Conservation (phyloP, 352 stramenopile species). For the Phytopythium mirpurense region DNA sequence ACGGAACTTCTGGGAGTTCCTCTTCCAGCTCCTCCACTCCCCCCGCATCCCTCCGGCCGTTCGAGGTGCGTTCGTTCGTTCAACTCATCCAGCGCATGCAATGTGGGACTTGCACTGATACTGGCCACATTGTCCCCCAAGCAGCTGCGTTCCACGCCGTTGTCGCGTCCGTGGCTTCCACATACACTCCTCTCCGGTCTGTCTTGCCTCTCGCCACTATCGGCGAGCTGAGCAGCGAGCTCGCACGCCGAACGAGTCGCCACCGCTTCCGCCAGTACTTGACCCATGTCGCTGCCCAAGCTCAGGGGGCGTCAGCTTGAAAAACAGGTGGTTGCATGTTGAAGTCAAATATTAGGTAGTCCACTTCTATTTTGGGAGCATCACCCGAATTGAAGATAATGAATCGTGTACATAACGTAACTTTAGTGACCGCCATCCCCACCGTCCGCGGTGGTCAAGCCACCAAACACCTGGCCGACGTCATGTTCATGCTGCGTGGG, state of each 20-base stretch:
- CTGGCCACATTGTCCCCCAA: background rate
- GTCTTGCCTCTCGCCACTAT: constrained; percentile 25
- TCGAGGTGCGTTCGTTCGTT: constrained; percentile 19
- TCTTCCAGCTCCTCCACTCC: constrained; percentile 68
- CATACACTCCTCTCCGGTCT: constrained; percentile 21
- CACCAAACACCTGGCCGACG: background rate
- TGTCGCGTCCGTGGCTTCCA: constrained; percentile 19
- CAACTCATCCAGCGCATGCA: background rate
- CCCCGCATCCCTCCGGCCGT: constrained; percentile 39
- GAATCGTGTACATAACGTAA: background rate
- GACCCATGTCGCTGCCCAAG: constrained; percentile 11
- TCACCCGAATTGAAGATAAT: background rate
- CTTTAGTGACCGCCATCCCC: background rate
- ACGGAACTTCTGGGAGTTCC: constrained; percentile 60
- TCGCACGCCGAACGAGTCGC: constrained; percentile 30
- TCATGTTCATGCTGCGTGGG: constrained; percentile 29
- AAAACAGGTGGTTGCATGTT: background rate
- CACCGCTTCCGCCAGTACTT: constrained; percentile 63
- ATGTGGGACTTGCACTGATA: background rate
- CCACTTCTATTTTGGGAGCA: background rate
- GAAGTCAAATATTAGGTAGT: background rate
- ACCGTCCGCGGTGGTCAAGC: background rate
- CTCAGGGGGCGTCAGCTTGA: background rate
- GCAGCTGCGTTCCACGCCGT: constrained; percentile 40
- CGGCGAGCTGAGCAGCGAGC: constrained; percentile 27